These are phyloP conservation scores for Starmerella stigmatis DNA, from an alignment of 805 yeast genomes.

Conservation along the genomic window DNA sequence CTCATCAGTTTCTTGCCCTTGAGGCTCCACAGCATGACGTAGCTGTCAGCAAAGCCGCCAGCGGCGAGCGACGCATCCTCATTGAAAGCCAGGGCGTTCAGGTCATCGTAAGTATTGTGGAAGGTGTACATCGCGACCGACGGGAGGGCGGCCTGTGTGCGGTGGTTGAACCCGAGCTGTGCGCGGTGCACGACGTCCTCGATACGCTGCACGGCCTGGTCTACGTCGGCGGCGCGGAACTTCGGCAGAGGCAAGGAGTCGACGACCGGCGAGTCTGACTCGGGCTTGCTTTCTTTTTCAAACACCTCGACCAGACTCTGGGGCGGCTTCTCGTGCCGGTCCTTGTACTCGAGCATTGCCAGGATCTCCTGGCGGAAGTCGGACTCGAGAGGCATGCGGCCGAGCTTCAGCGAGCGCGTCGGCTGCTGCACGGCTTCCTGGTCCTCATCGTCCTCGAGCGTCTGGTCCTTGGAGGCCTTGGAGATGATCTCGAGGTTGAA, in stretches of 20 bases:
- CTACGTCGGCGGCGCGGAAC: constrained; percentile 68
- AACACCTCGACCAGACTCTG: constrained; percentile 49
- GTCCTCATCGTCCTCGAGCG: constrained; percentile 17
- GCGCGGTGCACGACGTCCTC: constrained; percentile 74
- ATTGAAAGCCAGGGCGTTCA: constrained; percentile 80
- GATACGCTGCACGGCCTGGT: constrained; percentile 64
- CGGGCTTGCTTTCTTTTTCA: constrained; percentile 39
- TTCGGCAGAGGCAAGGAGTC: constrained; percentile 79
- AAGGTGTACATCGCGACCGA: constrained; percentile 97
- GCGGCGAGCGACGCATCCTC: constrained; percentile 80
- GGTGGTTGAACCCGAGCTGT: constrained; percentile 38
- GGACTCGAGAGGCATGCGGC: constrained; percentile 75
- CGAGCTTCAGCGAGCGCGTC: constrained; percentile 49
- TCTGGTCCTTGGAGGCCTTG: constrained; percentile 15
- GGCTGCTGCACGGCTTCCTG: constrained; percentile 15
- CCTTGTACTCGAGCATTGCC: constrained; percentile 69
- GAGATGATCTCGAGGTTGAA: constrained; percentile 35
- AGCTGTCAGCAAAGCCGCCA: constrained; percentile 89
- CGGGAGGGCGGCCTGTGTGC: constrained; percentile 66
- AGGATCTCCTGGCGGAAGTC: constrained; percentile 77
- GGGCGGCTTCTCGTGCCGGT: constrained; percentile 33
- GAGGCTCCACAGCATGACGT: constrained; percentile 81
- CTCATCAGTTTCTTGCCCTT: constrained; percentile 71
- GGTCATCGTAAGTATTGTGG: constrained; percentile 83
- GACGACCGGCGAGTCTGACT: constrained; percentile 48